Conservation (phyloP, 2,329 filamentous ascomycete species). For the Zymoseptoria pseudotritici region DNA sequence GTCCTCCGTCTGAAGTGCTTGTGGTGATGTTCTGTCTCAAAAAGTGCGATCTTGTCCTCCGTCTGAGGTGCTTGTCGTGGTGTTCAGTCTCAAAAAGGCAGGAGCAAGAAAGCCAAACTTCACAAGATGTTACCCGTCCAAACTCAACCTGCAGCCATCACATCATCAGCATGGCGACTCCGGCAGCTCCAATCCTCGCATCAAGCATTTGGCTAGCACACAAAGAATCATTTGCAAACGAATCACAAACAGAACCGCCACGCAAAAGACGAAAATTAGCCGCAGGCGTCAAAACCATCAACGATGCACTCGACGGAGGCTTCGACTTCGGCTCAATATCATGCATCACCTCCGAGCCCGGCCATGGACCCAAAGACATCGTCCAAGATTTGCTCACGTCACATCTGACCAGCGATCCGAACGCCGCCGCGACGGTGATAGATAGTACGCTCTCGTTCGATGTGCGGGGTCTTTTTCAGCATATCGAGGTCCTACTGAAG, state of each 20-base stretch:
- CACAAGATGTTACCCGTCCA: not conserved
- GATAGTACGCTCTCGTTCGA: constrained; percentile 43
- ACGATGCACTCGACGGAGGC: constrained; percentile 33
- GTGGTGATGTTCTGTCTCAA: too few species aligned
- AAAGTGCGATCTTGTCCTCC: too few species aligned
- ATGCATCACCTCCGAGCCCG: constrained; percentile 31
- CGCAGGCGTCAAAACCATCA: constrained; percentile 22
- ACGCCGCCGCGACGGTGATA: constrained; percentile 35
- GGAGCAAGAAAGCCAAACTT: not conserved
- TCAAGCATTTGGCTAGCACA: constrained; percentile 5
- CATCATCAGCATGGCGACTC: constrained; percentile 4
- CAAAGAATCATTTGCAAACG: constrained; percentile 62
- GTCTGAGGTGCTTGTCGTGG: not conserved
- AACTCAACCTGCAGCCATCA: not conserved
- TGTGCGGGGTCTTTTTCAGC: constrained; percentile 32
- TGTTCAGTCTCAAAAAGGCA: not conserved
- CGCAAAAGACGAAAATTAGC: constrained; percentile 49
- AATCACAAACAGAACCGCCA: constrained; percentile 32
- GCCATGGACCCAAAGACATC: constrained; percentile 22
- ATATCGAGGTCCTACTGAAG: constrained; percentile 7
- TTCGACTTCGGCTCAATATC: constrained; percentile 31
- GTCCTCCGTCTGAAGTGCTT: too few species aligned
- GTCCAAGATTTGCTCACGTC: constrained; percentile 31
- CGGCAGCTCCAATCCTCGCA: constrained; percentile 5
- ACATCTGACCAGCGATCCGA: constrained; percentile 29